Base-by-base conservation (phyloP, 176 grass and related monocot genomes). In the Pharus latifolius region DNA sequence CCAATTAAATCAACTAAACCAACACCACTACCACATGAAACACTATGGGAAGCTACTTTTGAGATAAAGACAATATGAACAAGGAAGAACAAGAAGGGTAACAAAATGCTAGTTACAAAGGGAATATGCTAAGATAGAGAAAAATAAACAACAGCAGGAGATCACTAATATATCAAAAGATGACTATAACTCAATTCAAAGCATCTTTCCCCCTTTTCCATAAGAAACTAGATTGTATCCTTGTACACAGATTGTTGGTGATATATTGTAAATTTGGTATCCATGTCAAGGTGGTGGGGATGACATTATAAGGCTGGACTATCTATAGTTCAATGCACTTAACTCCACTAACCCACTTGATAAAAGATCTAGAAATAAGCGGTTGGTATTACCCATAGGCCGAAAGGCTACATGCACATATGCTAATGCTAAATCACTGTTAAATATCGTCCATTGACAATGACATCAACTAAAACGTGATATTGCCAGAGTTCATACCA, bases 371-470 rank as follows among this genome's bases (percentile, higher is more conserved):
- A 48, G 31, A 24, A 64, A 57, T 40, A 56, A 22, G 25, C 49
- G 49, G 14, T 22, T 32, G 55, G 37, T 30, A 3, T 41, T 46
- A 7, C 30, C 46, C 53, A 46, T 31, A 37, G 69, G 12, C 47
- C 26, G 13, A 61, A 70, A 79, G 55, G 62, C 49, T 62, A 46
- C 30, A 44, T 23, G 3, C 43, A 58, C 41, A 65, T 78, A 64
- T 71, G 64, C 51, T 23, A 72, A 32, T 72, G 49, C 40, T 3
- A 9, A 38, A 9, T 47, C 27, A 47, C 37, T 67, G 74, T 26
- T 35, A 77, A 65, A 30, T 67, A 35, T 50, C 31, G 27, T 41
- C 49, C 57, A 41, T 17, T 63, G 73, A 77, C 22, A 83, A 56
- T 19, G 73, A 77, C 67, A 56, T 41, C 33, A 64, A 47, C 16